phyloP scores from a whole-genome alignment of 2,329 filamentous ascomycete genomes.

The Fusarium sulawesiense region DNA sequence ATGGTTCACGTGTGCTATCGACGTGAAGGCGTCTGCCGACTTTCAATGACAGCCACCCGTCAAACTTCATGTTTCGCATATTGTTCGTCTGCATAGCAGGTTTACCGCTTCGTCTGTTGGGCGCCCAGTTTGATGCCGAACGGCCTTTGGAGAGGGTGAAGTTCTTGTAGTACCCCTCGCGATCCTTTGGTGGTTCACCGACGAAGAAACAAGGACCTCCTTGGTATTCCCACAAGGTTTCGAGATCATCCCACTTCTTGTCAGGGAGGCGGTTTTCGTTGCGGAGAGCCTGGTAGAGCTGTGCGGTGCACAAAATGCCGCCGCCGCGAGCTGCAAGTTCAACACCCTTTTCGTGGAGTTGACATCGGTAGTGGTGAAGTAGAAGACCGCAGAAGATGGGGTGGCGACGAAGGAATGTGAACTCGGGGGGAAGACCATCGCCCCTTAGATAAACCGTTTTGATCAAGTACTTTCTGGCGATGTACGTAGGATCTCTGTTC shows the following conservation, averaged over 20 bases:
- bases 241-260: slow-evolving; percentile 28
- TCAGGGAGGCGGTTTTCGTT: slow-evolving; percentile 26
- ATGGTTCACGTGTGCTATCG: not conserved
- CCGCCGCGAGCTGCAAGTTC: slow-evolving; percentile 23
- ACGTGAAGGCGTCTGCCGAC: not conserved
- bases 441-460: not conserved
- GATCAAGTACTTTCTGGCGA: not conserved
- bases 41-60: slow-evolving; percentile 10
- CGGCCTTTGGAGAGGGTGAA: slow-evolving; percentile 35
- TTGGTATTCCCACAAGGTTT: slow-evolving; percentile 28
- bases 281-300: slow-evolving; percentile 43
- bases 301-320: slow-evolving; percentile 28
- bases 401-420: slow-evolving; percentile 37
- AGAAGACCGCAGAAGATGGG: slow-evolving; percentile 39
- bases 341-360: slow-evolving; percentile 25
- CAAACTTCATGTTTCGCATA: slow-evolving; percentile 28
- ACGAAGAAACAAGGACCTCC: slow-evolving; percentile 39
- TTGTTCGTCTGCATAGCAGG: slow-evolving; percentile 21
- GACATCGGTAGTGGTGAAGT: slow-evolving; percentile 32
- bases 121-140: slow-evolving; percentile 35
- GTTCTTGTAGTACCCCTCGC: slow-evolving; percentile 41
- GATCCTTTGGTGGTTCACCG: slow-evolving; percentile 27
- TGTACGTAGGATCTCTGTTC: slow-evolving; percentile 30
- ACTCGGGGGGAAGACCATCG: not conserved
- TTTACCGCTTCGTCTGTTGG: slow-evolving; percentile 17